Evolutionary conservation across 345 rosid species (phyloP).

Genomic region (Corchorus olitorius): DNA sequence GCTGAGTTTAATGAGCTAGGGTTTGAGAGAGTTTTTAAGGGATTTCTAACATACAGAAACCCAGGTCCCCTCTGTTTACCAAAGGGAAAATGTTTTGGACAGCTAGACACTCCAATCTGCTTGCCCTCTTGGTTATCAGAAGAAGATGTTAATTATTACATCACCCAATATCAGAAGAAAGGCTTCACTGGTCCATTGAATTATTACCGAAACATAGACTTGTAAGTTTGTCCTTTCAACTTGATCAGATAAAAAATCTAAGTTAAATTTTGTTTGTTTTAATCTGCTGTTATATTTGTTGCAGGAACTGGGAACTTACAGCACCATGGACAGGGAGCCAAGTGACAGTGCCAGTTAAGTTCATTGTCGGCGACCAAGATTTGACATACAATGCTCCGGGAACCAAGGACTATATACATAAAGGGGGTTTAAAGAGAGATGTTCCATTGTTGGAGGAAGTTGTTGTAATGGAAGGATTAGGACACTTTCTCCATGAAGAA

Average conservation of each 20-base stretch:
- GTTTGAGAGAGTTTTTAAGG: constrained; percentile 47
- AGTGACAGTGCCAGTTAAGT: constrained; percentile 69
- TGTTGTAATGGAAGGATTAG: constrained; percentile 69
- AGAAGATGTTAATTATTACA: constrained; percentile 53
- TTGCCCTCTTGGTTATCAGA: constrained; percentile 78
- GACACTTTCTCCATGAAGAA: constrained; percentile 73
- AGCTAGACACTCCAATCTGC: constrained; percentile 27
- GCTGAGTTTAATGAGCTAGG: constrained; percentile 53
- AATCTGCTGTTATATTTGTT: background rate
- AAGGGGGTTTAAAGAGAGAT: constrained; percentile 52
- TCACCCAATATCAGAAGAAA: constrained; percentile 45
- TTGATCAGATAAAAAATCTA: background rate
- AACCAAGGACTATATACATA: constrained; percentile 52
- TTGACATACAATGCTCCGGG: constrained; percentile 55
- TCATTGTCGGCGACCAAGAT: constrained; percentile 76
- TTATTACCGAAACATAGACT: constrained; percentile 71
- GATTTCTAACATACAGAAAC: constrained; percentile 43
- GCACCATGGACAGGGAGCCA: constrained; percentile 63
- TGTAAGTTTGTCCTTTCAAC: constrained; percentile 36
- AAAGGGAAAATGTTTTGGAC: constrained; percentile 51
- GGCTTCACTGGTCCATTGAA: constrained; percentile 84
- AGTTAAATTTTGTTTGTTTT: background rate
- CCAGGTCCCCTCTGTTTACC: constrained; percentile 59
- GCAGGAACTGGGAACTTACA: constrained; percentile 78
- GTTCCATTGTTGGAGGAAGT: constrained; percentile 76